phyloP scores from a whole-genome alignment of 2,329 filamentous ascomycete genomes.

The Calonectria henricotiae region DNA sequence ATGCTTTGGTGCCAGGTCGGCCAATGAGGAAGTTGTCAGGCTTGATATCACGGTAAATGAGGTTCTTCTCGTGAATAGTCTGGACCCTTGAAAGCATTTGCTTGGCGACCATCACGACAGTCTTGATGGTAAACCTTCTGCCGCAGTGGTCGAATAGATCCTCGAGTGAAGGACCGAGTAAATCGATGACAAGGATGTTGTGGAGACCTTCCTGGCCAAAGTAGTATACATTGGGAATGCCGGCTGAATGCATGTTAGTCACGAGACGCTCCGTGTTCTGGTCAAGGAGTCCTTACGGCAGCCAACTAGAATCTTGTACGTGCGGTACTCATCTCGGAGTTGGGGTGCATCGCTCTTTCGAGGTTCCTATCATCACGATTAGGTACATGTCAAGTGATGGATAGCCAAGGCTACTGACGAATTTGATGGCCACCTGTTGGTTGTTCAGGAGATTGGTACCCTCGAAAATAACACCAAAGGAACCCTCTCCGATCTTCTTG shows the following conservation, averaged over 20 bases:
- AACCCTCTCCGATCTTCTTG: slow-evolving; percentile 99
- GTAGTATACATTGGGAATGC: slow-evolving; percentile 99
- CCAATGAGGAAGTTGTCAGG: slow-evolving; percentile 99
- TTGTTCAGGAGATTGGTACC: slow-evolving; percentile 99
- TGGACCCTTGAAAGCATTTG: slow-evolving; percentile 98
- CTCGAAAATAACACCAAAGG: slow-evolving; percentile 98
- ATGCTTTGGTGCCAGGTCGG: slow-evolving; percentile 90
- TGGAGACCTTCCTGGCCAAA: slow-evolving; percentile 98
- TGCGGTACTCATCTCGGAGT: slow-evolving; percentile 97
- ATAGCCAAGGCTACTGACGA: slow-evolving; percentile 72
- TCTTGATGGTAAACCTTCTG: slow-evolving; percentile 95
- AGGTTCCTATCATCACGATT: slow-evolving; percentile 80
- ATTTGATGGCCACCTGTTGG: slow-evolving; percentile 99
- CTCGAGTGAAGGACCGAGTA: slow-evolving; percentile 94
- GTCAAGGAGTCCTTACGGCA: slow-evolving; percentile 81
- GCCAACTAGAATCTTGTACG: slow-evolving; percentile 99
- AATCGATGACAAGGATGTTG: slow-evolving; percentile 98
- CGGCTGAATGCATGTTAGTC: slow-evolving; percentile 73
- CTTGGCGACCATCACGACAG: slow-evolving; percentile 98
- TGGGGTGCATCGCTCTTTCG: slow-evolving; percentile 99
- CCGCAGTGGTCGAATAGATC: slow-evolving; percentile 99
- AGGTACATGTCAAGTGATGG: slow-evolving; percentile 11
- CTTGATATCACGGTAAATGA: slow-evolving; percentile 99
- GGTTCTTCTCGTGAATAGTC: slow-evolving; percentile 97
- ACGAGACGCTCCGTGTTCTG: slow-evolving; percentile 54